Evolutionary conservation across 192 early-diverging fungal genomes (phyloP), one percentile per base, ranked within the genome.

Genomic region (Spizellomyces punctatus): DNA sequence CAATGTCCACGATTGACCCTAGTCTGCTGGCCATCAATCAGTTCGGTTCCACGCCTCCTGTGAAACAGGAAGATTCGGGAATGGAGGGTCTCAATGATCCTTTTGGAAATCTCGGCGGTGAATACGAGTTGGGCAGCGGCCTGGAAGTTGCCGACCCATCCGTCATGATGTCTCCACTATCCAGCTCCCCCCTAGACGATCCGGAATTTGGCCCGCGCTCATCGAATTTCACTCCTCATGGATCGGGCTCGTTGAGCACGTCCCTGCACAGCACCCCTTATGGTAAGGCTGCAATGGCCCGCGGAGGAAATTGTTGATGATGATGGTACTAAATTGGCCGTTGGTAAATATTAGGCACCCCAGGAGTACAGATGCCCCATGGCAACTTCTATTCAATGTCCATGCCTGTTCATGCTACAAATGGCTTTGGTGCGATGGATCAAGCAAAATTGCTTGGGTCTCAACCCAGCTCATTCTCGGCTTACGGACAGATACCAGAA

Each of bases 301-400:
- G 19, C 19, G 3, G 52, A 36, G 27, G 1, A 36, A 36, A 36
- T 36, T 36, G 27, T 2, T 36, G 27, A 36, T 36, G 27, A 36
- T 36, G 27, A 36, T 36, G 1, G 27, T 36, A 36, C 27, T 36
- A 36, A 36, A 36, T 3, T 36, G 27, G 27, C 27, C 0, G 0
- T 36, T 36, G 27, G 27, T 36, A 36, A n/a, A n/a, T 3, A 27
- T 46, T 66, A 74, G 73, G 73, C 10, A 70, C 74, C 16, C 76
- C 76, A 58, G 76, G 76, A 14, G 72, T 72, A 48, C 64, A 72
- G 17, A 72, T 73, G 58, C 69, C 76, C 10, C 50, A 54, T 19
- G 43, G 43, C n/a, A 64, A 75, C 44, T 81, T 78, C 43, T 82
- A 82, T 46, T 81, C 79, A 21, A 82, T 82, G 72, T 82, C 81